Evolutionary conservation across 257 asterid genomes (phyloP), one percentile per base, ranked within the genome.

Genomic region (Prunella vulgaris): DNA sequence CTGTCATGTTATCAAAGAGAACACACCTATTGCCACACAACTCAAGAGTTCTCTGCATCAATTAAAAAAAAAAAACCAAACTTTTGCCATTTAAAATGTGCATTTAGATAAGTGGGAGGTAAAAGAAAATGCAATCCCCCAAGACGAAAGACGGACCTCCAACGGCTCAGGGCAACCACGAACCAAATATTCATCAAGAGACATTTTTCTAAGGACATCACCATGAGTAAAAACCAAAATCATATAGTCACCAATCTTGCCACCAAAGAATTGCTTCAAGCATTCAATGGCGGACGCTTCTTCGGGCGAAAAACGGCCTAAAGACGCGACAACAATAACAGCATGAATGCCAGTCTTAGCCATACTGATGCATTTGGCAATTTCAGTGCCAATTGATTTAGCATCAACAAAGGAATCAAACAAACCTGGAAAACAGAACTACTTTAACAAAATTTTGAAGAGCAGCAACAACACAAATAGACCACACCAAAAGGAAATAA

Each of bases 261-360:
- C 30, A 35, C 96, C 97, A n/a, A 92, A 90, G 51, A 87, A 84
- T 15, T 80, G 60, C 48, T 48, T 49, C 79, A 92, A 72, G 66
- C 89, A 79, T 74, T 77, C 71, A 48, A 92, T 59, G 3, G 85
- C 93, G 60, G 86, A 80, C 53, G 68, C 83, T 69, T 85, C 95
- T 75, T 89, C 97, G 37, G 72, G 63, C 1, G 96, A 75, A 68
- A 86, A 86, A 13, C 94, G 94, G 62, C 90, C 76, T 7, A 84
- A 64, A 0, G 95, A 84, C 1, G 89, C 60, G 52, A 89, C 94
- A 28, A 92, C 71, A 51, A 87, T 83, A 61, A 89, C 79, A 1
- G 95, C 93, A 81, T 92, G 92, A 77, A 92, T 92, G 40, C 98
- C 97, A 71, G 87, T 96, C 75, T 85, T 87, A 28, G 96, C 98